Evolutionary conservation across 2,329 filamentous ascomycete species (phyloP).

Genomic region (Albifimbria verrucaria): DNA sequence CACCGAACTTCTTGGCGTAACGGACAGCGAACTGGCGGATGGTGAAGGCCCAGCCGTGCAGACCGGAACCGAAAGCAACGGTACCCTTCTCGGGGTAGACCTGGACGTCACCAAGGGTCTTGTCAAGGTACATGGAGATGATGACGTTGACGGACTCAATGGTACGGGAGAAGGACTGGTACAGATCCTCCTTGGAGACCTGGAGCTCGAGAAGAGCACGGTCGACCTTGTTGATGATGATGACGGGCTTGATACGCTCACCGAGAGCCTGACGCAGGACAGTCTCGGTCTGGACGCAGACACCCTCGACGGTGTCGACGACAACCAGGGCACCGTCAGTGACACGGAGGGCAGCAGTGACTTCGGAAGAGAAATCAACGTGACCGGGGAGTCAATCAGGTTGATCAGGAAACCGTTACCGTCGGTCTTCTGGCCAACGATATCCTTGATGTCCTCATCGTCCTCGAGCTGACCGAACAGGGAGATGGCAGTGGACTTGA

Average conservation of each 20-base stretch:
- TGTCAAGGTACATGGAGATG: slow-evolving; percentile 98
- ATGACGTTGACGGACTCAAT: slow-evolving; percentile 99
- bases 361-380: slow-evolving; percentile 99
- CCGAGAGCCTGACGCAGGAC: slow-evolving; percentile 97
- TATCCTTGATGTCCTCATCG: slow-evolving; percentile 89
- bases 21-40: slow-evolving; percentile 93
- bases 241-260: slow-evolving; percentile 99
- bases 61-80: slow-evolving; percentile 98
- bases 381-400: slow-evolving; percentile 99
- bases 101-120: slow-evolving; percentile 94
- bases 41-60: slow-evolving; percentile 99
- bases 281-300: slow-evolving; percentile 99
- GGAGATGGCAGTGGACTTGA: slow-evolving; percentile 99
- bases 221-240: slow-evolving; percentile 99
- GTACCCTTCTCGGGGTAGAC: slow-evolving; percentile 98
- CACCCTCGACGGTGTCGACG: slow-evolving; percentile 99
- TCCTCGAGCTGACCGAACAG: slow-evolving; percentile 83
- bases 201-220: slow-evolving; percentile 98
- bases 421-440: slow-evolving; percentile 79
- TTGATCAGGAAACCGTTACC: slow-evolving; percentile 99
- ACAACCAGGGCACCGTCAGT: slow-evolving; percentile 99
- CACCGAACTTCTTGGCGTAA: slow-evolving; percentile 99
- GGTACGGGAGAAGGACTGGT: slow-evolving; percentile 99
- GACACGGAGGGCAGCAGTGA: slow-evolving; percentile 98
- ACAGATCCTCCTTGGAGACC: slow-evolving; percentile 97